Evolutionary conservation across 352 stramenopile genomes (phyloP), one percentile per base, ranked within the genome.

Genomic region (Pythium myriotylum): DNA sequence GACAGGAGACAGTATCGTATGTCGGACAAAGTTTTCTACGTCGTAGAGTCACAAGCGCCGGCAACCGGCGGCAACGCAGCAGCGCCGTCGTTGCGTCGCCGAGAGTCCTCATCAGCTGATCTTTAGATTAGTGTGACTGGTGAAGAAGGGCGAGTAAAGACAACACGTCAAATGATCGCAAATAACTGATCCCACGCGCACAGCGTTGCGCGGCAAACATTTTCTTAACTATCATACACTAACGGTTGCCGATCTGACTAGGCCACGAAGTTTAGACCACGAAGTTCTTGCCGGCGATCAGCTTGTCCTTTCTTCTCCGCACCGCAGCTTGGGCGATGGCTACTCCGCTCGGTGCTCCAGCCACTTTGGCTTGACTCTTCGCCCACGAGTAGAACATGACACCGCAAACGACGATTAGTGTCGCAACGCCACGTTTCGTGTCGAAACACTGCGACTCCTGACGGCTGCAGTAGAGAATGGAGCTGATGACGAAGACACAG

Each of bases 391-490:
- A 94, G 41, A 89, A 90, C 72, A 94, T 84, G 57, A 94, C 86
- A 19, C 86, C 86, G 22, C 77, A 83, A 29, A 91, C 70, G 12
- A 95, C 86, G 22, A 93, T 79, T 2, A 92, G 60, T n/a, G 86
- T 93, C 9, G 86, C 81, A 29, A 95, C 73, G 22, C 86, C 86
- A 20, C 86, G 81, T 53, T 90, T 91, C 19, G 82, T 89, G 59
- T 92, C 81, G 54, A 92, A 95, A 65, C 86, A 95, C 53, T 95
- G 84, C 27, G 84, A 93, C 60, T 95, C 84, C 71, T 95, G 86
- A 50, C 85, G 74, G 61, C 72, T 81, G 74, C 86, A 95, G 66
- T 91, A 95, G 37, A 95, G 65, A 57, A 92, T 50, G 46, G 86
- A 95, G 59, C 84, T 93, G 68, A 95, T 80, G 22, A 68, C 64